Conservation (phyloP, 768 basidiomycete genomes). For the Tylopilus cervinicoccineus region DNA sequence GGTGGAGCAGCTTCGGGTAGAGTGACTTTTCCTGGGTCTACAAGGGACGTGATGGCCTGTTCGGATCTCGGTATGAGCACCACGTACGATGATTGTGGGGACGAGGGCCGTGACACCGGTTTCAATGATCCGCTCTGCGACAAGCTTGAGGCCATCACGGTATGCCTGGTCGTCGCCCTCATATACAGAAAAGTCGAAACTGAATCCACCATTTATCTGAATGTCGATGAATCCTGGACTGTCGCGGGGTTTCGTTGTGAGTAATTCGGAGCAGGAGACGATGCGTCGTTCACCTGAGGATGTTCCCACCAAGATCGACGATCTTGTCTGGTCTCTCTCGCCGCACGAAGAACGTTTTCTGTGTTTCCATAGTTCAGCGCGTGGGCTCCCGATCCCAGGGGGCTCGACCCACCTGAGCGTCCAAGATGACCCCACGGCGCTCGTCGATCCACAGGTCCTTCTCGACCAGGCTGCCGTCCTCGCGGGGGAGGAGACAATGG, state of each 20-base stretch:
- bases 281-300: constrained; percentile 53
- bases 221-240: constrained; percentile 86
- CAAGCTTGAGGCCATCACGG: constrained; percentile 57
- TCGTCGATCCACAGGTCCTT: constrained; percentile 84
- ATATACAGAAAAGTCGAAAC: constrained; percentile 84
- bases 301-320: constrained; percentile 72
- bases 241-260: constrained; percentile 9
- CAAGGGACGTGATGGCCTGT: neutral
- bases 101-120: constrained; percentile 81
- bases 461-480: constrained; percentile 72
- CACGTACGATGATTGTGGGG: constrained; percentile 68
- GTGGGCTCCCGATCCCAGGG: neutral
- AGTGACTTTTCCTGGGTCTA: constrained; percentile 77
- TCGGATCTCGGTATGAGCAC: neutral
- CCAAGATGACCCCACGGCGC: constrained; percentile 64
- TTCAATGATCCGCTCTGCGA: constrained; percentile 76
- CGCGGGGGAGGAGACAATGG: constrained; percentile 75
- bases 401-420: constrained; percentile 54
- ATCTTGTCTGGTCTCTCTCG: constrained; percentile 57
- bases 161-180: constrained; percentile 69
- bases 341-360: constrained; percentile 66
- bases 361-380: constrained; percentile 6
- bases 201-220: constrained; percentile 88
- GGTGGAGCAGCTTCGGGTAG: constrained; percentile 64
- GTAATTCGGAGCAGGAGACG: neutral